Base-by-base conservation (phyloP, 306 rosid species). In the Adenanthera pavonina region DNA sequence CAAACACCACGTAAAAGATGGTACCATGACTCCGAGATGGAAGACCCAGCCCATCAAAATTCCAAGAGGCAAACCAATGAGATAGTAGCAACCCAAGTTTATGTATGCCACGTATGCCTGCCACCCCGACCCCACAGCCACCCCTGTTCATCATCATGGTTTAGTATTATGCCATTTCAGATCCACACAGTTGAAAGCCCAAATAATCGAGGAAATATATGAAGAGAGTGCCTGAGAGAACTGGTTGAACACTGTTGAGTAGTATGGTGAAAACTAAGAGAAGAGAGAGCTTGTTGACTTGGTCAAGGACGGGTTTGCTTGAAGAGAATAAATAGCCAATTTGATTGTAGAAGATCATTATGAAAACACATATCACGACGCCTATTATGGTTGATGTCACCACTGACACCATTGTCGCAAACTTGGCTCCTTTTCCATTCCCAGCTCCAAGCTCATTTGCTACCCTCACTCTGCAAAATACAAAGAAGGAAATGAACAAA, bases 51-150 rank as follows among this genome's bases (percentile, higher is more conserved):
- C 97, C 88, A 95, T 80, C 19, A 91, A 7, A 76, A 89, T 38
- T 41, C 97, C 98, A 69, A 91, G 87, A 15, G 97, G 97, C 53
- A 92, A 71, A 7, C 97, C 98, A 82, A 95, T 79, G 0, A 90
- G 6, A 80, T 95, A 92, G 84, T 95, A 92, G 85, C 97, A 86
- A 40, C 95, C 94, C 80, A 95, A 82, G 84, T 92, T 95, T 77
- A 95, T 86, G 88, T 88, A 95, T 10, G 97, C 97, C 8, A 95
- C 98, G 72, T 84, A 89, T 13, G 94, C 84, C 64, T 95, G 97
- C 97, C 98, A 92, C 3, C 97, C 97, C 11, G 94, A 92, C 71
- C 98, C 98, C 13, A 95, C 95, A 8, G 98, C 97, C 48, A 95
- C 97, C 0, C 98, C 97, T 89, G 81, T 54, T 54, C 3, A 54